phyloP scores from a whole-genome alignment of 176 grass and related monocot genomes.

The Cenchrus purpureus region DNA sequence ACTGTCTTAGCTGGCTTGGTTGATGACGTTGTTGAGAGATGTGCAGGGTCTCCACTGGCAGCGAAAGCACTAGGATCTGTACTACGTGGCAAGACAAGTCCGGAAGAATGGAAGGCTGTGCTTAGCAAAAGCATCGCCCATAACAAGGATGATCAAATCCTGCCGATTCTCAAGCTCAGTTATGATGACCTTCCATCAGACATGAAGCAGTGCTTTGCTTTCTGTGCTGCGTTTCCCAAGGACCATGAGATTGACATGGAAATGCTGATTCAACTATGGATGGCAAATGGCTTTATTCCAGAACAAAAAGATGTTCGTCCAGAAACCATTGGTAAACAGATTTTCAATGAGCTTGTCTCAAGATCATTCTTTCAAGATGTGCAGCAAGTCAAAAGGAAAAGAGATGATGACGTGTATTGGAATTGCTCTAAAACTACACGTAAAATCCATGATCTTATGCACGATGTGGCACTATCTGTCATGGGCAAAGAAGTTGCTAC shows the following conservation, averaged over 20 bases:
- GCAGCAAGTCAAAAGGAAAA: neutral
- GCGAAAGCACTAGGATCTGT: too few relatives aligned
- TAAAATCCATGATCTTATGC: constrained; percentile 34
- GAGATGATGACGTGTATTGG: neutral
- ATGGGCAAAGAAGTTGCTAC: constrained; percentile 6
- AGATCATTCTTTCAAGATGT: constrained; percentile 37
- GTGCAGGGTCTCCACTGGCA: too few relatives aligned
- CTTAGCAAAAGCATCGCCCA: too few relatives aligned
- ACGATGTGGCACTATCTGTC: constrained; percentile 18
- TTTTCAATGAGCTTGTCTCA: constrained; percentile 18
- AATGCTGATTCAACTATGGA: constrained; percentile 22
- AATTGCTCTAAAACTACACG: neutral
- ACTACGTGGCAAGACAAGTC: too few relatives aligned
- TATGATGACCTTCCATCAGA: too few relatives aligned
- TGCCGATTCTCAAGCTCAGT: too few relatives aligned
- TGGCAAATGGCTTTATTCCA: constrained; percentile 24
- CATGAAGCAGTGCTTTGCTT: constrained; percentile 19
- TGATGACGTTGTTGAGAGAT: too few relatives aligned
- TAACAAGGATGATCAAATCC: too few relatives aligned
- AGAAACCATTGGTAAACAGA: neutral
- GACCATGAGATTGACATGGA: neutral
- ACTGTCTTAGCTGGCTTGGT: too few relatives aligned
- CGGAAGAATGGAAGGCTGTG: too few relatives aligned
- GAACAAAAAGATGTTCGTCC: neutral
- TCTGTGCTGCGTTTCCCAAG: constrained; percentile 12